phyloP scores from a whole-genome alignment of 192 early-diverging fungal species.

The Entomortierella beljakovae region DNA sequence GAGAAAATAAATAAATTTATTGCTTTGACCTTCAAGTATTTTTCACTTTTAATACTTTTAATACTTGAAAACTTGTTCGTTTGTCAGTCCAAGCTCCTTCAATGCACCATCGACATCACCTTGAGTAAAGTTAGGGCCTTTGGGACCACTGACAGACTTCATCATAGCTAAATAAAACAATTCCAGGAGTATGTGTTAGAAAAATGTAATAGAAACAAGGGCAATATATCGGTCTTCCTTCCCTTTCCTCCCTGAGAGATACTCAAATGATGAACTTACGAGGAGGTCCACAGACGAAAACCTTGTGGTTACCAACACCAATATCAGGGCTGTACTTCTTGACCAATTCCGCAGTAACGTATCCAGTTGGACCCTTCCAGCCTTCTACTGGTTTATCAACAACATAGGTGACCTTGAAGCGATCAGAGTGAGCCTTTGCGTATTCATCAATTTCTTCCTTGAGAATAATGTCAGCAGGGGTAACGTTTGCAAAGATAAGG shows the following conservation, averaged over 20 bases:
- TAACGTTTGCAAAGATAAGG: constrained; percentile 78
- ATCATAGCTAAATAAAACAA: constrained; percentile 66
- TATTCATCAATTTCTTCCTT: constrained; percentile 71
- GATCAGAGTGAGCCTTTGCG: constrained; percentile 67
- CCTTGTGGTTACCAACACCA: constrained; percentile 64
- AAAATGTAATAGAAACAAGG: constrained; percentile 9
- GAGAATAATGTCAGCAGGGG: constrained; percentile 76
- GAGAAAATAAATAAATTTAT: no score
- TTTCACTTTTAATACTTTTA: no score
- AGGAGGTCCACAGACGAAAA: constrained; percentile 49
- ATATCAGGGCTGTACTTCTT: constrained; percentile 75
- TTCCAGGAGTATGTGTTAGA: constrained; percentile 23
- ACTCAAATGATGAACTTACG: constrained; percentile 6
- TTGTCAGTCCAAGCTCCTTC: constrained; percentile 79
- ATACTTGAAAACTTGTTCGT: constrained; percentile 86
- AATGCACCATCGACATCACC: constrained; percentile 88
- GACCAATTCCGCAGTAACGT: constrained; percentile 77
- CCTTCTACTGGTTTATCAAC: constrained; percentile 69
- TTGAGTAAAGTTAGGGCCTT: constrained; percentile 85
- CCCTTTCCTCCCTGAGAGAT: no score
- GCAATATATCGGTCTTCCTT: no score
- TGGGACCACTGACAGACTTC: constrained; percentile 77
- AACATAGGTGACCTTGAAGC: constrained; percentile 75
- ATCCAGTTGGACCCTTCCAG: constrained; percentile 84
- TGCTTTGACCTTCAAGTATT: no score